Conservation (phyloP, 177 flowering plant genomes). For the Vitis hybrid region DNA sequence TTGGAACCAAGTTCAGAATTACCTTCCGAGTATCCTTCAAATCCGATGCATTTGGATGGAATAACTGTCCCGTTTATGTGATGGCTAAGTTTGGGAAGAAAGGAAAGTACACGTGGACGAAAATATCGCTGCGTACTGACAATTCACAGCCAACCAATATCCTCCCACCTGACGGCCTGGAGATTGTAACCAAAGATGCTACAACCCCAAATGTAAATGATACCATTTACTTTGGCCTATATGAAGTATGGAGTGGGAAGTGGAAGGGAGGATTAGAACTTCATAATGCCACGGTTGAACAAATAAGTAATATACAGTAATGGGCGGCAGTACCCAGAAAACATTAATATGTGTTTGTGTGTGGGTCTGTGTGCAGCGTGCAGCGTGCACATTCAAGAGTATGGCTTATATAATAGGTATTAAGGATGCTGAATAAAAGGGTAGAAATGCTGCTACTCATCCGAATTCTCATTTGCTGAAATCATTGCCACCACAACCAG, state of each 20-base stretch:
- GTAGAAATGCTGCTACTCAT: no score
- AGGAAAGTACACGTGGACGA: conserved; percentile 15
- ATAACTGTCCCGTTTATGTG: conserved; percentile 9
- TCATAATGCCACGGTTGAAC: not conserved
- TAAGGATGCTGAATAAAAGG: no score
- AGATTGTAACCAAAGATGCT: not conserved
- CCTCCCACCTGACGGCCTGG: no score
- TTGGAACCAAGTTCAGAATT: conserved; percentile 10
- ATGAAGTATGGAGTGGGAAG: conserved; percentile 40
- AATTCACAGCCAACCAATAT: no score
- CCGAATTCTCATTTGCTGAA: no score
- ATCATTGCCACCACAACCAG: no score
- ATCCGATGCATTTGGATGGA: conserved; percentile 34
- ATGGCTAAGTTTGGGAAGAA: conserved; percentile 36
- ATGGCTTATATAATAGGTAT: no score
- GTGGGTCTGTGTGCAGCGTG: no score
- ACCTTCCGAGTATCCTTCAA: conserved; percentile 16
- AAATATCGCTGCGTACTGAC: not conserved
- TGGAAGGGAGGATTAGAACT: conserved; percentile 42
- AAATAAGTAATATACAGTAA: no score
- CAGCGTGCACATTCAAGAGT: no score
- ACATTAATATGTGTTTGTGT: no score
- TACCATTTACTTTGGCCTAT: conserved; percentile 29
- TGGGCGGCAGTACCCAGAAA: no score
- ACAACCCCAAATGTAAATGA: not conserved